A percentile compares a stretch with the other conserved stretches of the same genome.
These are phyloP conservation scores for Podaxis rugospora DNA, from an alignment of 768 basidiomycete genomes.

Conservation along the genomic window DNA sequence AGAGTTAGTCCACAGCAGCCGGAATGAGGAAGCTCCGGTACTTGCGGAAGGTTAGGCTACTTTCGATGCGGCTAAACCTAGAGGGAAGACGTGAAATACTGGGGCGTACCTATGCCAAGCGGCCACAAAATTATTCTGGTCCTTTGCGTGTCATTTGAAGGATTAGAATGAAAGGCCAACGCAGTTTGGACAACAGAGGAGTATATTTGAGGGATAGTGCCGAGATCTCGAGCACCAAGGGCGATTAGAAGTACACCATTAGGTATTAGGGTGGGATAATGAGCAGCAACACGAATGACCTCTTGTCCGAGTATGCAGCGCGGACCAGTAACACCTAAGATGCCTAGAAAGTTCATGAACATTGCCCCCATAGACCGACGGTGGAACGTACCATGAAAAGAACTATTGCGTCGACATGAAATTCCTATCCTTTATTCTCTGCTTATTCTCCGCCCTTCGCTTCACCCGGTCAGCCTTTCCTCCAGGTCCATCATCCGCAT, in stretches of 20 bases:
- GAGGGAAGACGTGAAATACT: too few species aligned
- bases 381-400: not conserved
- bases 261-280: not conserved
- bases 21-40: too few species aligned
- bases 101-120: too few species aligned
- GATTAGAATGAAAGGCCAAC: not conserved
- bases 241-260: not conserved
- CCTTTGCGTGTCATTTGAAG: too few species aligned
- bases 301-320: not conserved
- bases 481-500: constrained; percentile 70
- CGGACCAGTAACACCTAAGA: not conserved
- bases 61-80: too few species aligned
- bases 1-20: too few species aligned
- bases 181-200: not conserved
- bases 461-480: constrained; percentile 57
- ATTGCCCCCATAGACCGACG: not conserved
- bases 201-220: not conserved
- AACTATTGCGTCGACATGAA: constrained; percentile 78
- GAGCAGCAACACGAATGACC: not conserved
- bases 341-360: not conserved
- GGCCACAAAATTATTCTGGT: too few species aligned
- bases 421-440: constrained; percentile 76
- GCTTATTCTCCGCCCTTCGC: constrained; percentile 58
- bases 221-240: not conserved
- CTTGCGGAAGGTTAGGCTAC: too few species aligned